phyloP scores from a whole-genome alignment of 495 filamentous ascomycete genomes.

The Rostrohypoxylon terebratum region DNA sequence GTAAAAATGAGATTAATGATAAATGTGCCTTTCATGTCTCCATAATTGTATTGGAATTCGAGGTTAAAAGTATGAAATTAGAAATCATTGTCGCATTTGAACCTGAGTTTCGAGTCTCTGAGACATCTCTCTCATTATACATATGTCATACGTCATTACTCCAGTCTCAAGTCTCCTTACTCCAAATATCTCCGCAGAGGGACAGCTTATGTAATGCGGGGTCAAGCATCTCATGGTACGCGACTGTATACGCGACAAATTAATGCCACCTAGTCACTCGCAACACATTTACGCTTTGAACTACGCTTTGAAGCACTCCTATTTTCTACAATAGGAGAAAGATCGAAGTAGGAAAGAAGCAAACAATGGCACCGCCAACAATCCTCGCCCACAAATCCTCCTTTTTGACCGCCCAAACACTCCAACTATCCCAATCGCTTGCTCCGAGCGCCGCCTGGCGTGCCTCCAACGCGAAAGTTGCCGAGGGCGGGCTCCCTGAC shows the following conservation, averaged over 20 bases:
- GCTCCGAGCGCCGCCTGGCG: constrained; percentile 69
- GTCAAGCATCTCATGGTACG: not conserved
- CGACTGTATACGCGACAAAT: not conserved
- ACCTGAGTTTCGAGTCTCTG: too few relatives aligned
- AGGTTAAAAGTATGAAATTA: not conserved
- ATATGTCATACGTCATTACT: not conserved
- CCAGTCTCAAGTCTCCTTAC: not conserved
- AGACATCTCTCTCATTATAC: not conserved
- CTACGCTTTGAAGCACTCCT: not conserved
- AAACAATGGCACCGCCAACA: constrained; percentile 58
- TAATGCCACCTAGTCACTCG: not conserved
- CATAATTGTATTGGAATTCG: too few relatives aligned
- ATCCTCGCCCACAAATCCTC: constrained; percentile 72
- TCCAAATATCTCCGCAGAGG: constrained; percentile 22
- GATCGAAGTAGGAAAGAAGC: too few relatives aligned
- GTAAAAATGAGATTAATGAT: too few relatives aligned
- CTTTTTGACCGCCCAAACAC: constrained; percentile 72
- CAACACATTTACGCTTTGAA: not conserved
- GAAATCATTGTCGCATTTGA: too few relatives aligned
- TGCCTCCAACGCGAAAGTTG: constrained; percentile 56
- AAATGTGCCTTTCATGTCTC: not conserved
- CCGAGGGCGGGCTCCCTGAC: constrained; percentile 67
- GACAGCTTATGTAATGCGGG: constrained; percentile 1
- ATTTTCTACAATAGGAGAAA: not conserved
- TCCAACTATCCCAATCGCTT: constrained; percentile 68